Evolutionary conservation across 1,139 yeast species (phyloP).

Genomic region (Candida glucosophila): DNA sequence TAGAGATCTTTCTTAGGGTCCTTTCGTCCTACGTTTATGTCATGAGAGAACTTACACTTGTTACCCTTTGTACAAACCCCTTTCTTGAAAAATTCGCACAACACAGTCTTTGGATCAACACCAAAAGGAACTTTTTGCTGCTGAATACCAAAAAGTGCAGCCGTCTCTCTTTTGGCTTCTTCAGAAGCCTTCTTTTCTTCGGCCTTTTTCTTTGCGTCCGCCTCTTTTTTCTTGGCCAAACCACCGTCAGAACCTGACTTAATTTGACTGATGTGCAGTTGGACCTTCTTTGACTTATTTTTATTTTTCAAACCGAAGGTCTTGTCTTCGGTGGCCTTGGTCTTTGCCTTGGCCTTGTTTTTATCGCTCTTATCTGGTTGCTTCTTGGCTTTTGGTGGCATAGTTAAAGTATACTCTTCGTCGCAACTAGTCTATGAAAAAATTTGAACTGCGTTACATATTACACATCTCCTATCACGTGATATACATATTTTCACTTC

Average conservation of each 20-base stretch:
- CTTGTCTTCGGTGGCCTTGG: slow-evolving; percentile 72
- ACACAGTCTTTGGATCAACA: slow-evolving; percentile 90
- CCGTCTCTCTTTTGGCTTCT: slow-evolving; percentile 80
- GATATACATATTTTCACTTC: no score
- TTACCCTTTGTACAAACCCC: slow-evolving; percentile 85
- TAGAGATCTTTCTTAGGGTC: slow-evolving; percentile 87
- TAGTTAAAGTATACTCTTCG: slow-evolving; percentile 10
- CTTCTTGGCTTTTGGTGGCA: slow-evolving; percentile 76
- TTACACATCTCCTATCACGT: no score
- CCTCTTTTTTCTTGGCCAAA: slow-evolving; percentile 63
- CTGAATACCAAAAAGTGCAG: slow-evolving; percentile 64
- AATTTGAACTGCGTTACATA: no score
- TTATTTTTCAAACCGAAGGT: slow-evolving; percentile 94
- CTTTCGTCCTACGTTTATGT: slow-evolving; percentile 76
- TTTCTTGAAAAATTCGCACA: slow-evolving; percentile 85
- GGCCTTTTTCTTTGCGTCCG: slow-evolving; percentile 61
- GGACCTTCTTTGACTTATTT: slow-evolving; percentile 88
- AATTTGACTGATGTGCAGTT: slow-evolving; percentile 74
- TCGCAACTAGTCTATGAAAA: no score
- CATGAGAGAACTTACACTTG: slow-evolving; percentile 94
- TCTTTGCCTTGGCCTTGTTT: slow-evolving; percentile 62
- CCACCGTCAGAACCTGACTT: slow-evolving; percentile 55
- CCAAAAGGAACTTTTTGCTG: slow-evolving; percentile 92
- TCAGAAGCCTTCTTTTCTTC: slow-evolving; percentile 92
- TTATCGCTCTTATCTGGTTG: slow-evolving; percentile 47